phyloP scores from a whole-genome alignment of 2,329 filamentous ascomycete species.

The Botrytis paeoniae region DNA sequence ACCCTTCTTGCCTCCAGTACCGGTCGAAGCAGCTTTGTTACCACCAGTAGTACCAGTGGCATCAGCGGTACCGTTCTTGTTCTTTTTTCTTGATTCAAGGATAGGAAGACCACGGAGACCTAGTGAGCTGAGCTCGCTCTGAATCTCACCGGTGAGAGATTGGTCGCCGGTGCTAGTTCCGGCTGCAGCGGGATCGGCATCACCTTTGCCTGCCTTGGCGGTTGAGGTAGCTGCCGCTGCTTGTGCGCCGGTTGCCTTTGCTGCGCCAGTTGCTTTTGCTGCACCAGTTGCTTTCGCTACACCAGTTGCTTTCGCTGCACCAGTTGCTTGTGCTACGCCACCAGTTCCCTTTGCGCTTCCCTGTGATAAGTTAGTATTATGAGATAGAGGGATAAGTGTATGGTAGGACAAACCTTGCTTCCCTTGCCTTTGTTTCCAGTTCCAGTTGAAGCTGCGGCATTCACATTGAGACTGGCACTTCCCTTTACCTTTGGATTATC shows the following conservation, averaged over 20 bases:
- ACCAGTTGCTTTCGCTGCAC: neutral
- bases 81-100: conserved; percentile 25
- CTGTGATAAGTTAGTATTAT: neutral
- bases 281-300: neutral
- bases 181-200: neutral
- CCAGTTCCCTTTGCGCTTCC: neutral
- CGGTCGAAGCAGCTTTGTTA: neutral
- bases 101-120: conserved; percentile 25
- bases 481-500: neutral
- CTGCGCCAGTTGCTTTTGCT: neutral
- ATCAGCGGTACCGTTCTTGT: conserved; percentile 26
- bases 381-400: too few relatives aligned
- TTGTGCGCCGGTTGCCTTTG: neutral
- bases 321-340: neutral
- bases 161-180: conserved; percentile 10
- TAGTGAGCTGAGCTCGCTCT: conserved; percentile 19
- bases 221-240: neutral
- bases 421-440: conserved; percentile 12
- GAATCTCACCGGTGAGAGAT: neutral
- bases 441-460: conserved; percentile 10
- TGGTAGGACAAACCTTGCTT: neutral
- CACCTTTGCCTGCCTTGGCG: conserved; percentile 24
- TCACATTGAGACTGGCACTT: neutral
- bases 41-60: neutral
- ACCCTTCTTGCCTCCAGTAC: neutral